Evolutionary conservation across 2,329 filamentous ascomycete genomes (phyloP).

Genomic region (Fonsecaea nubica): DNA sequence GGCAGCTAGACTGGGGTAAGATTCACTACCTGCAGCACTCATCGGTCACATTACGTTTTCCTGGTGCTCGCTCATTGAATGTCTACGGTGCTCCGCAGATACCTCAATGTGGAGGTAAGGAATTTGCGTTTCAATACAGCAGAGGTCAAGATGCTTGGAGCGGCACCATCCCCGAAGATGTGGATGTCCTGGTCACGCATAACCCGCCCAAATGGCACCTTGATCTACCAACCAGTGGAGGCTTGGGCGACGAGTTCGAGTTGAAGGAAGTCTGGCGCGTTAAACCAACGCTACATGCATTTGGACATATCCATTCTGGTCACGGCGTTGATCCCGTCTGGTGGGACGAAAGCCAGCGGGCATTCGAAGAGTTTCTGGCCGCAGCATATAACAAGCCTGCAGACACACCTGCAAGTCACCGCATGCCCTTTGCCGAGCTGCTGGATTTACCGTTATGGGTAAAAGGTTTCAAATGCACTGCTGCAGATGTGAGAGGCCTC

Average conservation of each 20-base stretch:
- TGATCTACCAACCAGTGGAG: conserved; percentile 59
- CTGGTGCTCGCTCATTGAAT: conserved; percentile 64
- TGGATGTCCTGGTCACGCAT: conserved; percentile 82
- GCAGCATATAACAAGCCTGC: conserved; percentile 43
- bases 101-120: conserved; percentile 72
- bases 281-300: conserved; percentile 77
- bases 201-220: conserved; percentile 76
- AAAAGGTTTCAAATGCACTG: conserved; percentile 58
- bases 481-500: conserved; percentile 62
- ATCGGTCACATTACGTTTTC: conserved; percentile 68
- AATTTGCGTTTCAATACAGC: conserved; percentile 80
- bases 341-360: conserved; percentile 75
- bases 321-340: conserved; percentile 72
- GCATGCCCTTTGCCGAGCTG: conserved; percentile 47
- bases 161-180: conserved; percentile 71
- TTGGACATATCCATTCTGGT: conserved; percentile 82
- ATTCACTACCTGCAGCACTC: conserved; percentile 79
- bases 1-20: conserved; percentile 67
- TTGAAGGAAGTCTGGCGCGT: conserved; percentile 76
- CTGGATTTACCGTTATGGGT: conserved; percentile 55
- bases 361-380: conserved; percentile 69
- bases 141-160: conserved; percentile 72
- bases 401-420: conserved; percentile 37
- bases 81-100: conserved; percentile 85
- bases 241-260: conserved; percentile 73